Percentiles rank a stretch among this genome's conserved stretches.
These are phyloP conservation scores for Salvia splendens DNA, from an alignment of 257 asterid genomes.

Conservation along the genomic window DNA sequence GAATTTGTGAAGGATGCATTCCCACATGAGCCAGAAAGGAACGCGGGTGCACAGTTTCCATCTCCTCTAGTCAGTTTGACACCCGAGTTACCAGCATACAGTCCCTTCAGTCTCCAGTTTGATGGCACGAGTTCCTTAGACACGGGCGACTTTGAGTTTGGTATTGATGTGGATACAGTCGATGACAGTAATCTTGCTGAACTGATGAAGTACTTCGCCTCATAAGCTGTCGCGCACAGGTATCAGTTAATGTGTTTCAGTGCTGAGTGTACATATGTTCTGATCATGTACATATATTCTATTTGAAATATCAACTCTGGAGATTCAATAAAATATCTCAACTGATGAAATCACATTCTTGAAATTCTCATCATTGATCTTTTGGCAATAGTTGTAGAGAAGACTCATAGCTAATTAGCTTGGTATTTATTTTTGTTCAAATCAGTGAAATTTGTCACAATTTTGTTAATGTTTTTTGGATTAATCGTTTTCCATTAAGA, in stretches of 20 bases:
- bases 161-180: conserved; percentile 24
- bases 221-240: conserved; percentile 33
- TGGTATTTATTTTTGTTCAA: background rate
- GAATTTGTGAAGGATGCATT: conserved; percentile 37
- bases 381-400: conserved; percentile 13
- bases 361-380: background rate
- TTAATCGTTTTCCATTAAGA: too few relatives aligned
- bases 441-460: background rate
- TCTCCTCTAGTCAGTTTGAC: conserved; percentile 42
- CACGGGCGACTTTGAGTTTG: conserved; percentile 38
- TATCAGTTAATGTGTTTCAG: background rate
- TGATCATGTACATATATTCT: background rate
- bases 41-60: conserved; percentile 39
- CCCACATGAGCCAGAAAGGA: conserved; percentile 34
- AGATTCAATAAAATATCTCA: conserved; percentile 26
- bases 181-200: conserved; percentile 36
- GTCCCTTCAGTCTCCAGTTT: conserved; percentile 41
- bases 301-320: conserved; percentile 2
- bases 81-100: conserved; percentile 38
- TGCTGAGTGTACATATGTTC: background rate
- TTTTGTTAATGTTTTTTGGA: background rate
- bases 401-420: background rate
- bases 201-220: conserved; percentile 48
- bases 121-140: conserved; percentile 49
- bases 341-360: background rate